Evolutionary conservation across 2,329 filamentous ascomycete genomes (phyloP).

Genomic region (Thermoascus crustaceus): DNA sequence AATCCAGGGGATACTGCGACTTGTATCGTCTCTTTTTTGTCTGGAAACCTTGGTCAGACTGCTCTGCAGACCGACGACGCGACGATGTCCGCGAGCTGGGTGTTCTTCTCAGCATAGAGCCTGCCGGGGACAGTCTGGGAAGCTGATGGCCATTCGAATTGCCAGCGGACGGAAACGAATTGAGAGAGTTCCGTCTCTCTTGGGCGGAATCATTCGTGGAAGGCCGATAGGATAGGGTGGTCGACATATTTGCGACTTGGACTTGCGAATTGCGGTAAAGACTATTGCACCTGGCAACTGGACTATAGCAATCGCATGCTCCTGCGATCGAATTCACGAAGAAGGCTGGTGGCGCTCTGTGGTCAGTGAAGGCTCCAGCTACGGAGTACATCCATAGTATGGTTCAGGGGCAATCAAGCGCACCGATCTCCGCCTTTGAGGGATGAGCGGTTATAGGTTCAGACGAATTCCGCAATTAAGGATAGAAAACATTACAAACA

Average conservation of each 20-base stretch:
- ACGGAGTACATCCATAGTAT: not conserved
- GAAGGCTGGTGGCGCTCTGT: too few relatives aligned
- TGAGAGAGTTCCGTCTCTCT: conserved; percentile 49
- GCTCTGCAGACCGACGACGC: conserved; percentile 28
- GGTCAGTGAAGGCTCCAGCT: not conserved
- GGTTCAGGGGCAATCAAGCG: not conserved
- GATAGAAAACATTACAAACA: conserved; percentile 1
- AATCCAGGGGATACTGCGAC: conserved; percentile 68
- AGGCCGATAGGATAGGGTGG: conserved; percentile 31
- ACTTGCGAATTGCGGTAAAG: too few relatives aligned
- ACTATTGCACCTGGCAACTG: conserved; percentile 10
- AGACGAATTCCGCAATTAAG: not conserved
- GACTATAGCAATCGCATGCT: not conserved
- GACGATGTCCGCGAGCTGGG: conserved; percentile 35
- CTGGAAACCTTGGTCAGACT: conserved; percentile 37
- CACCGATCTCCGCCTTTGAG: not conserved
- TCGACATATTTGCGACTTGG: conserved; percentile 28
- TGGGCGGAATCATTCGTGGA: conserved; percentile 30
- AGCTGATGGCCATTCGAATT: conserved; percentile 41
- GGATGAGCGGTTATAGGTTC: not conserved
- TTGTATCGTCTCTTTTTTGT: conserved; percentile 49
- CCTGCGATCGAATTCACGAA: too few relatives aligned
- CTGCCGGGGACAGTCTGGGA: conserved; percentile 53
- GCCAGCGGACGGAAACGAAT: conserved; percentile 46
- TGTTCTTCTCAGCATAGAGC: conserved; percentile 45